Conservation (phyloP, 1,284 basidiomycete species). For the Cryptococcus sp. region DNA sequence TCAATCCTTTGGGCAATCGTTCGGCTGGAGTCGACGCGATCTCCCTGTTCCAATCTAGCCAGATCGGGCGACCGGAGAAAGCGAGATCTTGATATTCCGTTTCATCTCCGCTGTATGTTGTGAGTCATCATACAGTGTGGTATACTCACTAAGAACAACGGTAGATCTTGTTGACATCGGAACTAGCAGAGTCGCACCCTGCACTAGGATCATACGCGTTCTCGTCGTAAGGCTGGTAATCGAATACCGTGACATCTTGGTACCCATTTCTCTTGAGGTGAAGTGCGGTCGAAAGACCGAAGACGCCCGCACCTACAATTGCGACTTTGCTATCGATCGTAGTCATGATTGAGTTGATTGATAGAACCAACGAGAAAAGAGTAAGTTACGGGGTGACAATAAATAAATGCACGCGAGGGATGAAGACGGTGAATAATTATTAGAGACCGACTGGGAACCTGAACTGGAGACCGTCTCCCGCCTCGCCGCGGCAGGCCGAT, state of each 20-base stretch:
- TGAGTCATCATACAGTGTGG: background rate
- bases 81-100: conserved; percentile 27
- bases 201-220: conserved; percentile 19
- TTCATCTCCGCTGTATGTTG: conserved; percentile 13
- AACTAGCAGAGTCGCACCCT: conserved; percentile 22
- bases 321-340: conserved; percentile 15
- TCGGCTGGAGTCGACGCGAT: conserved; percentile 14
- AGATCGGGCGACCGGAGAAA: conserved; percentile 17
- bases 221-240: conserved; percentile 22
- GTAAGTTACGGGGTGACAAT: too few relatives aligned
- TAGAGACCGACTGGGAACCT: too few relatives aligned
- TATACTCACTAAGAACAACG: conserved; percentile 18
- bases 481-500: too few relatives aligned
- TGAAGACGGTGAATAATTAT: too few relatives aligned
- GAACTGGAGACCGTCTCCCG: too few relatives aligned
- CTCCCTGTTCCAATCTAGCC: conserved; percentile 22
- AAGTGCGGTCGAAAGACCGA: conserved; percentile 27
- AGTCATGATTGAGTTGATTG: conserved; percentile 7
- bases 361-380: too few relatives aligned
- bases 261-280: conserved; percentile 21
- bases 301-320: conserved; percentile 29
- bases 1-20: conserved; percentile 20
- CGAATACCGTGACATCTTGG: conserved; percentile 25
- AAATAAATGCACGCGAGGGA: too few relatives aligned
- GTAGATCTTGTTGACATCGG: conserved; percentile 30